A percentile compares a stretch with the other conserved stretches of the same genome.
Evolutionary conservation across 306 rosid species (phyloP).

Genomic region (Urtica urens): DNA sequence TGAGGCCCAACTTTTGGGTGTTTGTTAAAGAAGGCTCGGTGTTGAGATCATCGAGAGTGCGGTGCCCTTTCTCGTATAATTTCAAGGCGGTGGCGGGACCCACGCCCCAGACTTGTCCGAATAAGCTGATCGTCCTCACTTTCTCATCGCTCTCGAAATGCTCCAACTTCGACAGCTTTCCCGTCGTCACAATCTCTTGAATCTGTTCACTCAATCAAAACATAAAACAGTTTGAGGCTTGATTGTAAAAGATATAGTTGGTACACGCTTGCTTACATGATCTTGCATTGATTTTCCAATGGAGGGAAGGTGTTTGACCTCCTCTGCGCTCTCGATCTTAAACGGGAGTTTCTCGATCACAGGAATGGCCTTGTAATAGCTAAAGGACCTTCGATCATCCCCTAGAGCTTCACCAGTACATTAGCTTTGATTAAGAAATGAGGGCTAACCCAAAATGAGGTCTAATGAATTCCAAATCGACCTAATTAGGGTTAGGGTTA

Average conservation of each 20-base stretch:
- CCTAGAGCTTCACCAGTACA: constrained; percentile 55
- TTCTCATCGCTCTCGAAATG: constrained; percentile 85
- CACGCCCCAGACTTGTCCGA: constrained; percentile 94
- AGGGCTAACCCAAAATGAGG: no score
- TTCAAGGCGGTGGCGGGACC: constrained; percentile 90
- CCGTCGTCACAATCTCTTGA: constrained; percentile 85
- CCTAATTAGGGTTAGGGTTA: not conserved
- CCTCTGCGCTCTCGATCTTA: constrained; percentile 60
- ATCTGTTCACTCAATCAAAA: constrained; percentile 63
- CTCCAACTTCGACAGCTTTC: constrained; percentile 77
- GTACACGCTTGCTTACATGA: constrained; percentile 45
- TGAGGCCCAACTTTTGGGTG: constrained; percentile 77
- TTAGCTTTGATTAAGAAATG: no score
- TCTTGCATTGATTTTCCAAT: constrained; percentile 87
- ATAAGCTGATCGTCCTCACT: constrained; percentile 77
- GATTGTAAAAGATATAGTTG: not conserved
- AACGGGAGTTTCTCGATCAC: constrained; percentile 79
- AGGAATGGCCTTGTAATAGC: constrained; percentile 80
- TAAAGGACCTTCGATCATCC: constrained; percentile 82
- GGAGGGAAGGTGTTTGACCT: constrained; percentile 59
- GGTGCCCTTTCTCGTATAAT: constrained; percentile 78
- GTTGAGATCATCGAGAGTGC: constrained; percentile 61
- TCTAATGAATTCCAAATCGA: no score
- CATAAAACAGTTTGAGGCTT: constrained; percentile 3
- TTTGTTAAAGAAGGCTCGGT: constrained; percentile 58